Evolutionary conservation across 164 flowering plant genomes (phyloP), one percentile per base, ranked within the genome.

Genomic region (Liriodendron chinense): DNA sequence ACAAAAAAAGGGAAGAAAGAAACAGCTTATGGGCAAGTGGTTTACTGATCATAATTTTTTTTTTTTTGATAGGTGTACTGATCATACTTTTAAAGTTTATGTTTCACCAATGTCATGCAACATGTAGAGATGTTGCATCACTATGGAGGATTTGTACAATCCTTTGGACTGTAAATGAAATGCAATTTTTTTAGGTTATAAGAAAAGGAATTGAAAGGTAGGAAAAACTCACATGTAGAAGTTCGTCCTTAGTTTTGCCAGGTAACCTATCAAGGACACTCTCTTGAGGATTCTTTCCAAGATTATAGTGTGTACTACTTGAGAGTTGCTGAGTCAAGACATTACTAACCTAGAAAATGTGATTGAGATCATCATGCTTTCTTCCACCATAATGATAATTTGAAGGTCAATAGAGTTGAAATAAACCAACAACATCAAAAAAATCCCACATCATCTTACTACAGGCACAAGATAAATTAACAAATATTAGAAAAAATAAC

Each of bases 321-420:
- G 99, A 90, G 76, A 92, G 91, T 80, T 78, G 92, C 72, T 90
- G 96, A 70, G 92, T 90, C 87, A 96, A 85, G n/a, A 83, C 87
- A 82, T 81, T 87, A 63, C 88, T 78, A 76, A 96, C 98, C 97
- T 95, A 78, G 9, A 75, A 34, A 80, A 74, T 61, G 74, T 18
- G 69, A 14, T 48, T 8, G n/a, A 34, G 59, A 57, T 34, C 28
- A 66, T 43, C 67, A 69, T 9, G 26, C 26, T 61, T 70, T n/a
- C 25, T 69, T 53, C 7, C 9, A 47, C 53, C 47, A 25, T 34
- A 2, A 64, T 64, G 16, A 64, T 64, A 64, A 67, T 24, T 21
- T 3, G 2, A 34, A 13, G 4, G 16, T 23, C 68, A 74, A 22
- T 18, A 59, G 59, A 53, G 59, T 65, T 25, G 26, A 65, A 65